These are phyloP conservation scores for Bidens hawaiensis DNA, from an alignment of 140 eudicot species.

Conservation along the genomic window DNA sequence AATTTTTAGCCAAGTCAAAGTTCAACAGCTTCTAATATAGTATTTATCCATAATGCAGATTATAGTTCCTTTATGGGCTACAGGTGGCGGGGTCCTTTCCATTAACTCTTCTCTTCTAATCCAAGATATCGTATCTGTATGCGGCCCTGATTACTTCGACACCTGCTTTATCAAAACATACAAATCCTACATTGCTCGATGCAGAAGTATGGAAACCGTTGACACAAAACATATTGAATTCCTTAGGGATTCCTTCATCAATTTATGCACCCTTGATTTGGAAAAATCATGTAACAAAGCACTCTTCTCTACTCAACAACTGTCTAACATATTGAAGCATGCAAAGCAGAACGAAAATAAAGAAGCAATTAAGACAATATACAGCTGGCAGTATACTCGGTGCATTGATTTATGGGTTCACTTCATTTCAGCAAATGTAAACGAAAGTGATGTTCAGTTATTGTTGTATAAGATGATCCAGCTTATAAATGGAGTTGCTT, in stretches of 20 bases:
- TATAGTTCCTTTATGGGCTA: constrained; percentile 81
- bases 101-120: constrained; percentile 51
- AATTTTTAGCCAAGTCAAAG: neutral
- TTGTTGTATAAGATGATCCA: constrained; percentile 47
- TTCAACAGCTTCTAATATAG: neutral
- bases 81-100: constrained; percentile 65
- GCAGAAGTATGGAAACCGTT: constrained; percentile 45
- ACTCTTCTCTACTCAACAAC: constrained; percentile 48
- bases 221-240: constrained; percentile 54
- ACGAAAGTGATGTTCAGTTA: constrained; percentile 52
- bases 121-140: constrained; percentile 60
- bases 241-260: constrained; percentile 55
- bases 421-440: constrained; percentile 49
- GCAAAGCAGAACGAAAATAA: constrained; percentile 47
- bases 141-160: constrained; percentile 45
- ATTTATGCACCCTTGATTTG: constrained; percentile 71
- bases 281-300: constrained; percentile 62
- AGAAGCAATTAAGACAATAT: constrained; percentile 71
- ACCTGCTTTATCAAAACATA: constrained; percentile 65
- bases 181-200: constrained; percentile 56
- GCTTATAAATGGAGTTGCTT: constrained; percentile 68
- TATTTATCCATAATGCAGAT: constrained; percentile 46
- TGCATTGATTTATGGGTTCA: constrained; percentile 86
- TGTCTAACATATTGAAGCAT: constrained; percentile 55
- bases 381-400: constrained; percentile 79